Evolutionary conservation across 192 early-diverging fungal species (phyloP).

Genomic region (Radiomyces spectabilis): DNA sequence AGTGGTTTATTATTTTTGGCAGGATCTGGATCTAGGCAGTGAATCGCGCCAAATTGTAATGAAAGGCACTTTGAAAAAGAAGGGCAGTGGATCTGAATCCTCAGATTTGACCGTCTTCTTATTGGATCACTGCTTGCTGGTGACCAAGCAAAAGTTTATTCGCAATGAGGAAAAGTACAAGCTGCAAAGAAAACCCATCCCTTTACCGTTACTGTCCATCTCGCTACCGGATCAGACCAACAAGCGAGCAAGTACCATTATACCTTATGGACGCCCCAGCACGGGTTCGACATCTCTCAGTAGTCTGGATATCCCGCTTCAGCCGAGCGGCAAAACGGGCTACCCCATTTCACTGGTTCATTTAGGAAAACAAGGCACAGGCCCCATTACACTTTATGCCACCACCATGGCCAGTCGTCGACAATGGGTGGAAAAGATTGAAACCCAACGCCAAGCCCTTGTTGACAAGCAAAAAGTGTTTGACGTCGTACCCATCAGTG

Average conservation of each 20-base stretch:
- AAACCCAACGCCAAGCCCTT: conserved; percentile 44
- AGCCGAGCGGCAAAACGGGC: conserved; percentile 45
- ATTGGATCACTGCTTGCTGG: conserved; percentile 82
- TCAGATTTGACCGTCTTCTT: conserved; percentile 71
- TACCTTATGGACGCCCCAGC: conserved; percentile 19
- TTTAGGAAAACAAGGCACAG: conserved; percentile 57
- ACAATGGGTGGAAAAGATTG: conserved; percentile 82
- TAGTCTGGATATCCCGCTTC: too few species aligned
- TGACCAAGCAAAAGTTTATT: conserved; percentile 61
- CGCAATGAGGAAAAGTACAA: conserved; percentile 55
- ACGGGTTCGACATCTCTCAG: too few species aligned
- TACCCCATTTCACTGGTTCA: conserved; percentile 72
- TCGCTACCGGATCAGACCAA: conserved; percentile 24
- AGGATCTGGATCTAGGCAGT: conserved; percentile 70
- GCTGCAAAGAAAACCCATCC: conserved; percentile 65
- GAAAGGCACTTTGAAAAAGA: conserved; percentile 75
- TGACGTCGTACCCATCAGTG: conserved; percentile 47
- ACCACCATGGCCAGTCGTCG: conserved; percentile 61
- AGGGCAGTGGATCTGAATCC: conserved; percentile 45
- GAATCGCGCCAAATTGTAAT: conserved; percentile 65
- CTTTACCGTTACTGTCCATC: conserved; percentile 65
- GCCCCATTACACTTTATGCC: conserved; percentile 63
- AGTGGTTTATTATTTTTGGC: conserved; percentile 13
- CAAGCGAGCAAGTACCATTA: conserved; percentile 17
- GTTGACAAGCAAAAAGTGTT: conserved; percentile 37